Evolutionary conservation across 768 basidiomycete species (phyloP).

Genomic region (Lyophyllum shimeji): DNA sequence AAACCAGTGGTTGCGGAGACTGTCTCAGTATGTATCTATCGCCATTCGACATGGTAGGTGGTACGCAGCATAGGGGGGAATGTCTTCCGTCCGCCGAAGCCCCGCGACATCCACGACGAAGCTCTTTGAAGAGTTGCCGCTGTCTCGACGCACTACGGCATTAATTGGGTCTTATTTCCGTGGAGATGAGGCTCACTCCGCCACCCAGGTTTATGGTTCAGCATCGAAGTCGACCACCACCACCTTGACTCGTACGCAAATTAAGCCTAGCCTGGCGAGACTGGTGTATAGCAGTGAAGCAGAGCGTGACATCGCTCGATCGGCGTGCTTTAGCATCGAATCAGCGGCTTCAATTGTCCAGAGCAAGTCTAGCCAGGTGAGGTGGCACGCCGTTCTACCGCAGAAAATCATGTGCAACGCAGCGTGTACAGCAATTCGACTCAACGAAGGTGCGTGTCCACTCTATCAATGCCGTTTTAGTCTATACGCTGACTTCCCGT

Average conservation of each 20-base stretch:
- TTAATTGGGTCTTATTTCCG: not conserved
- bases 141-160: not conserved
- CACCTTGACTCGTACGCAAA: not conserved
- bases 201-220: not conserved
- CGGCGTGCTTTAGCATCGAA: not conserved
- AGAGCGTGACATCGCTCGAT: not conserved
- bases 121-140: not conserved
- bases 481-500: not conserved
- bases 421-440: not conserved
- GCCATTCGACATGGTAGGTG: not conserved
- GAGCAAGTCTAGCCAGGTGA: not conserved
- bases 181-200: not conserved
- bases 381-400: not conserved
- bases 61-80: not conserved
- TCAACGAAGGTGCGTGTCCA: not conserved
- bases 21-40: not conserved
- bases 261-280: not conserved
- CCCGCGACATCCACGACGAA: not conserved
- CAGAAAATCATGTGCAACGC: not conserved
- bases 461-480: not conserved
- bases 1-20: not conserved
- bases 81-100: not conserved
- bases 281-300: not conserved
- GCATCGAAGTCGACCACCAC: not conserved
- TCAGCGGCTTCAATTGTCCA: not conserved